Evolutionary conservation across 345 rosid species (phyloP).

Genomic region (Gossypium mustelinum): DNA sequence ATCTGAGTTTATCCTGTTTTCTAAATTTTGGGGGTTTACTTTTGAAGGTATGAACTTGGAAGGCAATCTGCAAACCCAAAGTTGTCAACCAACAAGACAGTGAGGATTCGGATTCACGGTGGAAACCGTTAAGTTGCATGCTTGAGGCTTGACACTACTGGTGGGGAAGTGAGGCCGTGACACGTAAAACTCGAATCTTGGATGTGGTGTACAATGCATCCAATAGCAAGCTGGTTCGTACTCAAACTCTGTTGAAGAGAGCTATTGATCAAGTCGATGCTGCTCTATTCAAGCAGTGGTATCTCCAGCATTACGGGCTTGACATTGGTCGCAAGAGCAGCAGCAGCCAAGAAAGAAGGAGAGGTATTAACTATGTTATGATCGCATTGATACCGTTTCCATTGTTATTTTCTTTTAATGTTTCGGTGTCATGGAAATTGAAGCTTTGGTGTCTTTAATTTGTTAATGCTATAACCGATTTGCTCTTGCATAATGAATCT

Average conservation of each 20-base stretch:
- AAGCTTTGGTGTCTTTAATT: background rate
- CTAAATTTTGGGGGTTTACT: background rate
- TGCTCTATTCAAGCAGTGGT: conserved; percentile 69
- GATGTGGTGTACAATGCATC: conserved; percentile 85
- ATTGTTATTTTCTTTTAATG: background rate
- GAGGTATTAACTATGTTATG: conserved; percentile 30
- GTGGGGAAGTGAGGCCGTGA: conserved; percentile 81
- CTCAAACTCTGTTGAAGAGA: conserved; percentile 71
- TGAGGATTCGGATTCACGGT: conserved; percentile 73
- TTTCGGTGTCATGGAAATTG: background rate
- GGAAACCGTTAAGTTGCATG: conserved; percentile 84
- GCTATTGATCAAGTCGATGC: conserved; percentile 67
- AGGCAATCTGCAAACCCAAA: conserved; percentile 80
- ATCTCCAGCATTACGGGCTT: conserved; percentile 57
- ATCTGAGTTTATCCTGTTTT: background rate
- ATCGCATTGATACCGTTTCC: background rate
- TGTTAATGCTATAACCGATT: background rate
- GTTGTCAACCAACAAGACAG: conserved; percentile 78
- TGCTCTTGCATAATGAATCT: background rate
- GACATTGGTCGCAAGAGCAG: conserved; percentile 63
- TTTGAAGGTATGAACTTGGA: conserved; percentile 72
- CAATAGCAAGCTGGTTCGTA: conserved; percentile 77
- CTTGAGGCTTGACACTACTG: conserved; percentile 75
- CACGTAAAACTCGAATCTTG: conserved; percentile 70
- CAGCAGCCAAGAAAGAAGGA: conserved; percentile 46